Evolutionary conservation across 2,329 filamentous ascomycete genomes (phyloP).

Genomic region (Xylaria sp.): DNA sequence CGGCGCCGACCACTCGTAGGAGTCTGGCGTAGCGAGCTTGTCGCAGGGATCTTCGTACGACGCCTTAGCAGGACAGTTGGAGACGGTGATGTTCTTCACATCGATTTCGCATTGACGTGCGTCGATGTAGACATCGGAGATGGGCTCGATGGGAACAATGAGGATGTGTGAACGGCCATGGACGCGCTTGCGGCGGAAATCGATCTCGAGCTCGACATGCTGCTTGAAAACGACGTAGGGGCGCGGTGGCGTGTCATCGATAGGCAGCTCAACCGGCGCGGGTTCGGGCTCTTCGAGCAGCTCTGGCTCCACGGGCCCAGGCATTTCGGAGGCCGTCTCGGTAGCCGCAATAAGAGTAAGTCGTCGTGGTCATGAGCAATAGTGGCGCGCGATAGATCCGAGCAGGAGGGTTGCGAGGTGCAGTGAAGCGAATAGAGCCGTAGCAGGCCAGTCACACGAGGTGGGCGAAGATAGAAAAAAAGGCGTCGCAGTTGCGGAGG

Average conservation of each 20-base stretch:
- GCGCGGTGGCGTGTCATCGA: constrained; percentile 43
- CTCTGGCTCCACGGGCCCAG: constrained; percentile 40
- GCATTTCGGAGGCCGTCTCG: constrained; percentile 39
- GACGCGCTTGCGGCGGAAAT: constrained; percentile 77
- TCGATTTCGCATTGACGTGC: constrained; percentile 67
- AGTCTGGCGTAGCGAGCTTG: constrained; percentile 63
- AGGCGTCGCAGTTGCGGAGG: not conserved
- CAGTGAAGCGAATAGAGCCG: not conserved
- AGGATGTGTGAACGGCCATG: constrained; percentile 82
- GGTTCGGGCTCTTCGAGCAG: constrained; percentile 33
- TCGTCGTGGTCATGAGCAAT: constrained; percentile 31
- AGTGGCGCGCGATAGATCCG: not conserved
- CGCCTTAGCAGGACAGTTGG: constrained; percentile 51
- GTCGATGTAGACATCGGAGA: constrained; percentile 64
- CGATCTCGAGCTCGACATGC: constrained; percentile 86
- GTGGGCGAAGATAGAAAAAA: not conserved
- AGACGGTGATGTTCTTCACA: constrained; percentile 58
- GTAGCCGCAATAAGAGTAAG: constrained; percentile 30
- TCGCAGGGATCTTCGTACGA: constrained; percentile 70
- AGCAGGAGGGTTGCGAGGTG: not conserved
- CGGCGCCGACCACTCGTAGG: constrained; percentile 68
- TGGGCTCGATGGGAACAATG: constrained; percentile 63
- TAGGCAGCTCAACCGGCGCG: constrained; percentile 39
- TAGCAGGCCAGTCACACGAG: not conserved
- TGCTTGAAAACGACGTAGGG: constrained; percentile 73